These are phyloP conservation scores for Hansenula lynferdii DNA, from an alignment of 1,139 yeast species.

Conservation along the genomic window DNA sequence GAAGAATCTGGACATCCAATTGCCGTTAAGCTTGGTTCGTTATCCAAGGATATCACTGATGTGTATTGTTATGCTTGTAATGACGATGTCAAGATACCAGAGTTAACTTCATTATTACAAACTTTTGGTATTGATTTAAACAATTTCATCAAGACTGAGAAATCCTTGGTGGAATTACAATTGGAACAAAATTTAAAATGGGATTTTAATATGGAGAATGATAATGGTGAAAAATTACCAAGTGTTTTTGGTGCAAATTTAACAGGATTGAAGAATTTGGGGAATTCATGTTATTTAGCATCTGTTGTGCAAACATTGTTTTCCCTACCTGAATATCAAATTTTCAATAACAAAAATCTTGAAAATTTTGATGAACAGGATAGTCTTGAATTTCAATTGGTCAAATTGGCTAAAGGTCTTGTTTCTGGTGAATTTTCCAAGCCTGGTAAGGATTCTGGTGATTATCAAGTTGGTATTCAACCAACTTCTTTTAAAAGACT, in stretches of 20 bases:
- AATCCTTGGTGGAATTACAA: slow-evolving; percentile 81
- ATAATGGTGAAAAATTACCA: slow-evolving; percentile 57
- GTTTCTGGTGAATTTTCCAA: slow-evolving; percentile 68
- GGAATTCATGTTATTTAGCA: slow-evolving; percentile 89
- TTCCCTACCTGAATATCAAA: slow-evolving; percentile 21
- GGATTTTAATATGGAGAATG: slow-evolving; percentile 82
- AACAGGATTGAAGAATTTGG: slow-evolving; percentile 83
- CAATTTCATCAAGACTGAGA: slow-evolving; percentile 62
- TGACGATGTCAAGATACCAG: slow-evolving; percentile 81
- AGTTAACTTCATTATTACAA: slow-evolving; percentile 42
- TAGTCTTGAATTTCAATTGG: slow-evolving; percentile 65
- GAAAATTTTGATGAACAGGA: slow-evolving; percentile 46
- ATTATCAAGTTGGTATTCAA: slow-evolving; percentile 70
- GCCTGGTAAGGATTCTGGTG: slow-evolving; percentile 48
- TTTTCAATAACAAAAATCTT: slow-evolving; percentile 3
- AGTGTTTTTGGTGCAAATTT: slow-evolving; percentile 67
- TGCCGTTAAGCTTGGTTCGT: slow-evolving; percentile 87
- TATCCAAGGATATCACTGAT: slow-evolving; percentile 64
- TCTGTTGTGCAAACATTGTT: slow-evolving; percentile 76
- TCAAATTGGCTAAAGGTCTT: slow-evolving; percentile 78
- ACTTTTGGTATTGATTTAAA: slow-evolving; percentile 70
- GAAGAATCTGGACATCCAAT: slow-evolving; percentile 56
- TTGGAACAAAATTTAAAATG: slow-evolving; percentile 89
- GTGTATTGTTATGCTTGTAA: slow-evolving; percentile 85
- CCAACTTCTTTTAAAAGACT: slow-evolving; percentile 73